Evolutionary conservation across 495 filamentous ascomycete species (phyloP), one percentile per base, ranked within the genome.

Genomic region (Penicillium psychrofluorescens): DNA sequence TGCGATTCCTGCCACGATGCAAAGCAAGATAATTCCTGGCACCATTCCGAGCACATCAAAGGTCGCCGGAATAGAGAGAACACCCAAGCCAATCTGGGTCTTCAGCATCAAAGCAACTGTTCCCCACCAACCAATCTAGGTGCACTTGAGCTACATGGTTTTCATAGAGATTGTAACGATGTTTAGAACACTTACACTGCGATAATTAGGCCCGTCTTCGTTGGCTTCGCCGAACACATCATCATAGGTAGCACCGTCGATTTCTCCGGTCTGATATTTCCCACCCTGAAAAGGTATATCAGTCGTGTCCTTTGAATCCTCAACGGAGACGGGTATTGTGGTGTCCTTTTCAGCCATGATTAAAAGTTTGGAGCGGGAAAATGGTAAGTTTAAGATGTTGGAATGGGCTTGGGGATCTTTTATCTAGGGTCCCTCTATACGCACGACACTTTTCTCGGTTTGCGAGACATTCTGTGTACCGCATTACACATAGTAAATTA

Each of bases 21-120:
- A 48, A 6, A 81, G 69, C 29, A 76, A 62, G 32, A 86, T 67
- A 2, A 73, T 45, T 0, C 67, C 67, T 0, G 67, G 61, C 7
- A 83, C 68, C 61, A 86, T 72, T 8, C 82, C 82, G 9, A 86
- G 60, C 4, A 69, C 65, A 15, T 82, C 76, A 38, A 84, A 82
- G 13, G 74, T 76, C 1, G 59, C 46, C 1, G 82, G 82, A 22
- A 86, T 73, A 29, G 76, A 77, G 31, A 86, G 67, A 44, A 74
- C 74, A 12, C 82, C 82, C 1, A 84, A 71, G 9, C 80, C 78
- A 39, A 86, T 78, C 29, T 68, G 62, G 27, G 55, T 60, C 48
- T 68, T 68, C 61, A 66, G 66, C 62, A 68, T 68, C 11, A 68
- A 52, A n/a, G 54, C 61, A 8, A 56, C 40, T 3, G 64, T 66